Base-by-base conservation (phyloP, 192 early-diverging fungal species). In the Diversispora epigaea region DNA sequence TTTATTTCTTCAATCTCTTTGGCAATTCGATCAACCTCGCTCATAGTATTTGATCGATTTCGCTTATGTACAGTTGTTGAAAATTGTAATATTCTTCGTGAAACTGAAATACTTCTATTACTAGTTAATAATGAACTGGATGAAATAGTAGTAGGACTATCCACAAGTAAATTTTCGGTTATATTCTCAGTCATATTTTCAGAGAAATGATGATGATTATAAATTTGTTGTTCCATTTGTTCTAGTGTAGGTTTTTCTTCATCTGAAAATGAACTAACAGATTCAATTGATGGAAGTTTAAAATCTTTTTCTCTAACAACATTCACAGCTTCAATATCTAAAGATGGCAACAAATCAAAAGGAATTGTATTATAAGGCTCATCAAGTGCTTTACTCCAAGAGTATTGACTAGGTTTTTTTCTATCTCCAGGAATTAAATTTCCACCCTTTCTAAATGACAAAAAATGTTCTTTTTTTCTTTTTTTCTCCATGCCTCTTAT, bases 361-460 rank as follows among this genome's bases (percentile, higher is more conserved):
- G 25, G 25, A 32, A 32, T 0, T 60, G 22, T 22, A 25, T 4
- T 21, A 12, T 19, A 22, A 11, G 22, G 66, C 22, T n/a, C 21
- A 45, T 71, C 70, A 43, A 19, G 15, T 41, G 17, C 54, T 19
- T 71, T 71, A 43, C 52, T 57, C 70, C 70, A 71, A 10, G 49
- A 41, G 57, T 71, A 71, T 41, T 19, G 22, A 63, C 14, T 57
- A 22, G 2, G n/a, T 17, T 41, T 57, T 41, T 71, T 71, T 41
- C 57, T 71, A 41, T 71, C 55, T 21, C 40, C 49, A 43, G 70
- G 44, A 19, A 45, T 41, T 40, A 41, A 41, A 44, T 71, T 43
- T 10, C 49, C 68, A 19, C 47, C 25, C 57, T 40, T 71, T 71
- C 15, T 54, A 32, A 57, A 56, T 45, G 14, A 9, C 9, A 44